These are phyloP conservation scores for Rhodotorula glutinis DNA, from an alignment of 1,284 basidiomycete genomes.

Conservation along the genomic window DNA sequence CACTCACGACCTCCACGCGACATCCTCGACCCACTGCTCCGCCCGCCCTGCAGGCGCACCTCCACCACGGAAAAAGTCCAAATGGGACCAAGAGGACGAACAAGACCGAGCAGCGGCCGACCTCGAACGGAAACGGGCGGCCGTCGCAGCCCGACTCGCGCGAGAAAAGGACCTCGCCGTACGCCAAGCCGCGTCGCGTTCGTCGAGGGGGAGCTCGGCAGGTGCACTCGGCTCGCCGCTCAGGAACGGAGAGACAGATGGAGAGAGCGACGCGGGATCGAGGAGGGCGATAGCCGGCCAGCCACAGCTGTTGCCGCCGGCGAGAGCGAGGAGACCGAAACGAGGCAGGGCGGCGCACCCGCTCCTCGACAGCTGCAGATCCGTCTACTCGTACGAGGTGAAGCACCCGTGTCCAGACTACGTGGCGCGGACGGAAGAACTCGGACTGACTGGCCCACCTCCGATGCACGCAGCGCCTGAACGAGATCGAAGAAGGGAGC, in stretches of 20 bases:
- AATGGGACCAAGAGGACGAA: slow-evolving; percentile 41
- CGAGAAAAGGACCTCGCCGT: slow-evolving; percentile 14
- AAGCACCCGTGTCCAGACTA: too few species aligned
- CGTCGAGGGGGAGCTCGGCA: not conserved
- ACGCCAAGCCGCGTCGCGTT: not conserved
- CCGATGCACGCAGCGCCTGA: slow-evolving; percentile 61
- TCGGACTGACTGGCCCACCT: too few species aligned
- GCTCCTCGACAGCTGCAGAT: slow-evolving; percentile 35
- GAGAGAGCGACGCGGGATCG: not conserved
- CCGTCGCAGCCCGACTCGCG: slow-evolving; percentile 14
- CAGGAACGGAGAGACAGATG: not conserved
- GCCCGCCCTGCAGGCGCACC: too few species aligned
- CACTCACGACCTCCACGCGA: too few species aligned
- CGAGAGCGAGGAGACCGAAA: slow-evolving; percentile 4
- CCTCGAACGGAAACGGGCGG: slow-evolving; percentile 31
- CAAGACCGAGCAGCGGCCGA: slow-evolving; percentile 18
- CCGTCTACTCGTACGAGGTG: slow-evolving; percentile 40
- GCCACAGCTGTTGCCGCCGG: too few species aligned
- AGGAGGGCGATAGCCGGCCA: not conserved
- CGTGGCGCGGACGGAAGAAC: too few species aligned
- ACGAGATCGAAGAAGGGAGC: slow-evolving; percentile 93
- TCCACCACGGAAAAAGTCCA: slow-evolving; percentile 38
- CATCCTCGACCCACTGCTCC: too few species aligned
- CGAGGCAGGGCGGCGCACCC: slow-evolving; percentile 34
- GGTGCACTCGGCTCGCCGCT: not conserved